These are phyloP conservation scores for Coemansia sp. DNA, from an alignment of 192 early-diverging fungal genomes.

Conservation along the genomic window DNA sequence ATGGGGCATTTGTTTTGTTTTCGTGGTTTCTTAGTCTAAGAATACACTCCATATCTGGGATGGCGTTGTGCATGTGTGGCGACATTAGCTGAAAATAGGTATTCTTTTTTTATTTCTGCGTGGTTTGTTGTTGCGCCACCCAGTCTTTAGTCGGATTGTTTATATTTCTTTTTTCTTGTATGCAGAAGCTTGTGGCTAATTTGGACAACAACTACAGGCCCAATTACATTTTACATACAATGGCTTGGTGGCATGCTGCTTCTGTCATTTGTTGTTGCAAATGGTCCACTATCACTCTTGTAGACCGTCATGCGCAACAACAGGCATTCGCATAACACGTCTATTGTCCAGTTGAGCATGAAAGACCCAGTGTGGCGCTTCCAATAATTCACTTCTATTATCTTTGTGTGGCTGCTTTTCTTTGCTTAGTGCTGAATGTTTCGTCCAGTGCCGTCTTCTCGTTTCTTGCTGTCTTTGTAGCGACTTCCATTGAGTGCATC, in stretches of 20 bases:
- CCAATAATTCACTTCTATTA: not conserved
- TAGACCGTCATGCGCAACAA: not conserved
- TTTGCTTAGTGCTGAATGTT: not conserved
- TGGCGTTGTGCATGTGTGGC: too few relatives aligned
- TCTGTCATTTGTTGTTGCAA: not conserved
- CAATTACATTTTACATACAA: not conserved
- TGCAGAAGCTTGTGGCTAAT: constrained; percentile 2
- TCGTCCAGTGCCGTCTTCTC: not conserved
- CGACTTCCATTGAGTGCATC: not conserved
- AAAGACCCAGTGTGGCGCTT: not conserved
- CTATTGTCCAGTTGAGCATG: not conserved
- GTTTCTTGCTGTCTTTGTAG: not conserved
- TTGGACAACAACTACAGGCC: not conserved
- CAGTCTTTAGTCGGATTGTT: not conserved
- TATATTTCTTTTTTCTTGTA: not conserved
- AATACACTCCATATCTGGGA: too few relatives aligned
- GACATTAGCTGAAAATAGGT: not conserved
- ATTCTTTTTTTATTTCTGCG: not conserved
- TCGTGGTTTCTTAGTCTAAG: too few relatives aligned
- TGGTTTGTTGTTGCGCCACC: not conserved
- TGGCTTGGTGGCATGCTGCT: not conserved
- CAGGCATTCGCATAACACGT: not conserved
- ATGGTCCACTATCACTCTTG: not conserved
- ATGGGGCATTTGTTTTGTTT: not conserved
- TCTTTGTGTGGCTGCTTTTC: not conserved